These are phyloP conservation scores for Cephalotrichum gorgonifer DNA, from an alignment of 2,329 filamentous ascomycete species.

Conservation along the genomic window DNA sequence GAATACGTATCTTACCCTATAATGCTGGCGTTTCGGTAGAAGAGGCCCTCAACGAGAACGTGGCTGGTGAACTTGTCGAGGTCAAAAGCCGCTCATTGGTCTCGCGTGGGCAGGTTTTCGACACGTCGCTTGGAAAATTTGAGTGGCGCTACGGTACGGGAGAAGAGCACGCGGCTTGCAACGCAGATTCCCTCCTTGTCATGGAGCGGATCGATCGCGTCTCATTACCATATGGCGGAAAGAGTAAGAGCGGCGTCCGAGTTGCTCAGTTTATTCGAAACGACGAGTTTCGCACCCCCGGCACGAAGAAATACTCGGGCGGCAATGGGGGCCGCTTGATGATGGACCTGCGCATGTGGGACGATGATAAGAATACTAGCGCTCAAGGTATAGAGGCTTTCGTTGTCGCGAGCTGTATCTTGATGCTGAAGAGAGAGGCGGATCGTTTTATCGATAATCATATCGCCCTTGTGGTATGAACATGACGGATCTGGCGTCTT, in stretches of 20 bases:
- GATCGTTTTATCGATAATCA: constrained; percentile 12
- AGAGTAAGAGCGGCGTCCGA: constrained; percentile 4
- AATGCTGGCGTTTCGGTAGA: constrained; percentile 8
- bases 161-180: constrained; percentile 7
- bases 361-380: constrained; percentile 6
- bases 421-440: constrained; percentile 14
- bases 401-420: constrained; percentile 11
- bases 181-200: constrained; percentile 11
- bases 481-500: too few relatives aligned
- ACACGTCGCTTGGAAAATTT: constrained; percentile 12
- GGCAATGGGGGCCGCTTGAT: constrained; percentile 14
- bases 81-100: constrained; percentile 9
- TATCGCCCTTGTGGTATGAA: constrained; percentile 8
- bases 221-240: neutral
- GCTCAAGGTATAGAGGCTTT: constrained; percentile 11
- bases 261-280: constrained; percentile 13
- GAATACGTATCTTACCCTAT: constrained; percentile 9
- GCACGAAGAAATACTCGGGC: constrained; percentile 9
- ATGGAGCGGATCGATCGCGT: constrained; percentile 9
- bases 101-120: constrained; percentile 11
- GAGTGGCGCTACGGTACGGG: constrained; percentile 12
- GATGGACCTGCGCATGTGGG: constrained; percentile 12
- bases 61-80: constrained; percentile 9
- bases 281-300: constrained; percentile 11
- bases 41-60: constrained; percentile 9